These are phyloP conservation scores for Discostella stelligeroides DNA, from an alignment of 108 stramenopile genomes.

Conservation along the genomic window DNA sequence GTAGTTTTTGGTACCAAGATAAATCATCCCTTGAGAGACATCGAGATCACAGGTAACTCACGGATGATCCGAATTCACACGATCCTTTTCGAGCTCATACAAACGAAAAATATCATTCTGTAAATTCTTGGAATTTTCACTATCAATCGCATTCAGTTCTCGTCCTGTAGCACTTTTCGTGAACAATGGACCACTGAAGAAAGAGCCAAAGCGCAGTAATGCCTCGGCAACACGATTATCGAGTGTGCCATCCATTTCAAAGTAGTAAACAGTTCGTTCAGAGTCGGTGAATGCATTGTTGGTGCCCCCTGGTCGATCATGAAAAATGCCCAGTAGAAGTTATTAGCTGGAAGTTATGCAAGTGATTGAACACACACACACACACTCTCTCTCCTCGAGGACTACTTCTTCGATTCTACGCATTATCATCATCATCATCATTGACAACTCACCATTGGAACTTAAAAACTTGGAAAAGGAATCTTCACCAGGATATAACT, in stretches of 20 bases:
- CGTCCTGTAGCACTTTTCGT: conserved; percentile 78
- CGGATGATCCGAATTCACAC: conserved; percentile 88
- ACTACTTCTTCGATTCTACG: too few relatives aligned
- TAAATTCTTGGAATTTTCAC: conserved; percentile 93
- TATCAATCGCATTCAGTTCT: conserved; percentile 94
- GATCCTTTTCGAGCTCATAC: conserved; percentile 87
- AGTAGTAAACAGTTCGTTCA: conserved; percentile 95
- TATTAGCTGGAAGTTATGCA: too few relatives aligned
- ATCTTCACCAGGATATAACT: conserved; percentile 83
- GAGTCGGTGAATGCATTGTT: conserved; percentile 91
- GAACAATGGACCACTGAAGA: conserved; percentile 92
- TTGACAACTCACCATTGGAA: conserved; percentile 64
- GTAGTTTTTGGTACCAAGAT: too few relatives aligned
- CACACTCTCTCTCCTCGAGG: too few relatives aligned
- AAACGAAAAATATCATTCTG: conserved; percentile 87
- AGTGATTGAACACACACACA: too few relatives aligned
- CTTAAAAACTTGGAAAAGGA: conserved; percentile 77
- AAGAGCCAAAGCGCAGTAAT: conserved; percentile 85
- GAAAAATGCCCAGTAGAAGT: neutral
- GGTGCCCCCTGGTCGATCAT: conserved; percentile 41
- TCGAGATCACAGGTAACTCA: conserved; percentile 3
- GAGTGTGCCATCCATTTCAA: conserved; percentile 75
- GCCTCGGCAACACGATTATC: conserved; percentile 75
- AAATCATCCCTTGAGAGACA: too few relatives aligned
- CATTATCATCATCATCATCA: neutral